Base-by-base conservation (phyloP, 805 yeast genomes). In the Candida arabinofermentans region DNA sequence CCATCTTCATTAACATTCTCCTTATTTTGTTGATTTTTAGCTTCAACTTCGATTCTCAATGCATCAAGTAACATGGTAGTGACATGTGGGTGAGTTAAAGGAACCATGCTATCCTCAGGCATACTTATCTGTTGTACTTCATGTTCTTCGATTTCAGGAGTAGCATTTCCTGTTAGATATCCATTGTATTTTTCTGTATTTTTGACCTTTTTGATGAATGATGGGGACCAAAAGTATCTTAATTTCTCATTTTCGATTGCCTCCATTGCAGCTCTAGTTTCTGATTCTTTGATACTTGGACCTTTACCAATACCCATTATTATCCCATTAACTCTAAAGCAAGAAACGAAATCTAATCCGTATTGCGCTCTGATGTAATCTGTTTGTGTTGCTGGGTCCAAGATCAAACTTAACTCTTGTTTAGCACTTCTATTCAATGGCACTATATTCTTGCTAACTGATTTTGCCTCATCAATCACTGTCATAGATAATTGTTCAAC, bases 261-360 rank as follows among this genome's bases (percentile, higher is more conserved):
- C 41, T 69, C 69, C 79, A 82, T 82, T 0, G 97, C 97, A 2
- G 96, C 96, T 42, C 83, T 68, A 16, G 77, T 62, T 1, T 95
- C 93, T 0, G 96, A 96, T 30, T 79, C 82, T 55, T 83, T 84
- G 8, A 74, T 70, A 46, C 79, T 82, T 16, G 76, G 71, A 4
- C 86, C 96, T 5, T 61, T 60, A 2, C 96, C 96, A 10, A 62
- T 64, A 0, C 95, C 96, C 21, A 88, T 65, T 7, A 75, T 66
- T n/a, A 79, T 84, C 40, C 73, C 77, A 2, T 72, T 77, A 55
- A 86, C 73, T 32, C 69, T 59, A 87, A 53, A 90, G 79, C 42
- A 77, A 71, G 18, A 87, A 44, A 74, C 82, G n/a, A 79, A 77
- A 79, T 77, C 19, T 55, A 51, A 3, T 49, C 59, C 17, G 51